Evolutionary conservation across 2,329 filamentous ascomycete species (phyloP).

Genomic region (Trichoderma hamatum): DNA sequence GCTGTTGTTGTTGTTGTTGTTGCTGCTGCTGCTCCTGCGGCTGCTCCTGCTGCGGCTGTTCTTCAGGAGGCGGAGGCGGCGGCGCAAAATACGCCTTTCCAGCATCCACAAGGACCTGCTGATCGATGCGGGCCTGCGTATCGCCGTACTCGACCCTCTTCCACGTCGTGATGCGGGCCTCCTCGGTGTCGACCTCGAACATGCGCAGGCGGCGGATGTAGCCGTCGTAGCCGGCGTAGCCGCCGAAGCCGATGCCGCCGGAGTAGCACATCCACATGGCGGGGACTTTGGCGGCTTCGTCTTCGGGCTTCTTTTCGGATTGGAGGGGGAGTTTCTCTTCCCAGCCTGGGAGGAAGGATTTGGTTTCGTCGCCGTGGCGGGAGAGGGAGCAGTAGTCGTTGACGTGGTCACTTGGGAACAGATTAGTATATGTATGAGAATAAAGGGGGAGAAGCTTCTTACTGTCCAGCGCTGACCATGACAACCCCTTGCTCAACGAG

Average conservation of each 20-base stretch:
- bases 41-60: slow-evolving; percentile 7
- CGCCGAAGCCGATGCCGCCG: slow-evolving; percentile 88
- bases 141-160: slow-evolving; percentile 79
- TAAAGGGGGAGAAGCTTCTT: slow-evolving; percentile 41
- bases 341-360: slow-evolving; percentile 26
- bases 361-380: slow-evolving; percentile 38
- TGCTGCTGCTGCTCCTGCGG: background rate
- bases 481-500: slow-evolving; percentile 83
- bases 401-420: slow-evolving; percentile 73
- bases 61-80: background rate
- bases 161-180: slow-evolving; percentile 86
- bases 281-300: slow-evolving; percentile 49
- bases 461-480: slow-evolving; percentile 90
- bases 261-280: slow-evolving; percentile 98
- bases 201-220: slow-evolving; percentile 83
- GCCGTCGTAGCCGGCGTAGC: slow-evolving; percentile 88
- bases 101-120: slow-evolving; percentile 68
- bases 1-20: background rate
- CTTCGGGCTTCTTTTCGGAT: slow-evolving; percentile 41
- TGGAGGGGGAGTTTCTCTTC: slow-evolving; percentile 28
- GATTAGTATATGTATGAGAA: background rate
- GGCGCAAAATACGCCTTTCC: slow-evolving; percentile 44
- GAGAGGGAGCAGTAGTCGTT: slow-evolving; percentile 93
- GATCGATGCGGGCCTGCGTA: slow-evolving; percentile 56
- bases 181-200: slow-evolving; percentile 92